Evolutionary conservation across 208 protist genomes (phyloP).

Genomic region (Leishmania arabica): DNA sequence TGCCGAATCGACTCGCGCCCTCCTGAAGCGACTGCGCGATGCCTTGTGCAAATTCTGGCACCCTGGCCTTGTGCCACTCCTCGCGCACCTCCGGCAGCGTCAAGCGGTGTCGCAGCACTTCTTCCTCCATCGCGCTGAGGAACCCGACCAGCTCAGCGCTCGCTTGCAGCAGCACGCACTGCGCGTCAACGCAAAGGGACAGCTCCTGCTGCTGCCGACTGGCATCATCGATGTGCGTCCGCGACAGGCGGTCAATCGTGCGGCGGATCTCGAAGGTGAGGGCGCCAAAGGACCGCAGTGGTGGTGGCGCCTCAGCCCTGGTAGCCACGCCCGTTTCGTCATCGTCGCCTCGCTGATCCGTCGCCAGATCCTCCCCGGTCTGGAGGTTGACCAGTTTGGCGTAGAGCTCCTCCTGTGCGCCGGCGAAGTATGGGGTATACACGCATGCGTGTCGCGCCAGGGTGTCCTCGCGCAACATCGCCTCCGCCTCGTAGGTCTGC

Average conservation of each 20-base stretch:
- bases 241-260: constrained; percentile 34
- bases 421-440: constrained; percentile 45
- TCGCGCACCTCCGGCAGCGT: constrained; percentile 59
- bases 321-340: not conserved
- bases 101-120: constrained; percentile 34
- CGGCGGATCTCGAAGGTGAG: constrained; percentile 38
- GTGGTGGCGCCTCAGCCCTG: not conserved
- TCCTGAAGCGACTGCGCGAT: constrained; percentile 34
- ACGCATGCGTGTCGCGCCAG: constrained; percentile 59
- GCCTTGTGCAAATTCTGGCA: constrained; percentile 43
- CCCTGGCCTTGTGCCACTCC: constrained; percentile 54
- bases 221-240: constrained; percentile 50
- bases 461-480: constrained; percentile 49
- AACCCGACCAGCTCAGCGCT: constrained; percentile 49
- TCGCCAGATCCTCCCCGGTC: constrained; percentile 8
- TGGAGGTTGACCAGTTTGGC: constrained; percentile 29
- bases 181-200: constrained; percentile 34
- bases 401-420: constrained; percentile 27
- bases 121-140: constrained; percentile 54
- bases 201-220: constrained; percentile 39
- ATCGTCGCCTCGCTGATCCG: not conserved
- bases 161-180: constrained; percentile 34
- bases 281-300: constrained; percentile 30
- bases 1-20: constrained; percentile 33
- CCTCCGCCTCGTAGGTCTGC: constrained; percentile 38